Conservation (phyloP, 352 stramenopile genomes). For the Aphanomyces cochlioides region DNA sequence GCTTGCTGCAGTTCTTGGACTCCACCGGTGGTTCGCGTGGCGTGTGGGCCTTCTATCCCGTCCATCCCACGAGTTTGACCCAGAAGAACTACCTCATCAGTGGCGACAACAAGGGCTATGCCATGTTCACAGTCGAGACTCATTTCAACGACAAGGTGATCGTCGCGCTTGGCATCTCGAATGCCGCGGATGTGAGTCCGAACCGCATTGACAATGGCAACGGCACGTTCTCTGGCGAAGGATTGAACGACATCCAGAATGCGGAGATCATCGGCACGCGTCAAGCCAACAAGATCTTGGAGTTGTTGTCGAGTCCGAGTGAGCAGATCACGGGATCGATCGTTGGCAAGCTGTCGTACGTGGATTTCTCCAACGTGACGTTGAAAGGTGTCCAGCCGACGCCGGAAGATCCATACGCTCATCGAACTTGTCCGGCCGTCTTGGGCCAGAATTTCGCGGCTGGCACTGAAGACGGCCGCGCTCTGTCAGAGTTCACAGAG, state of each 20-base stretch:
- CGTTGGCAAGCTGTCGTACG: conserved; percentile 41
- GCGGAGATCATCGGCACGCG: conserved; percentile 46
- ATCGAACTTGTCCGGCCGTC: conserved; percentile 45
- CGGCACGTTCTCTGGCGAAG: conserved; percentile 46
- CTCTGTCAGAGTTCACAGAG: conserved; percentile 37
- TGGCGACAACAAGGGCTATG: conserved; percentile 76
- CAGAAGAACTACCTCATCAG: conserved; percentile 68
- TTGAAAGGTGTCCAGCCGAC: conserved; percentile 35
- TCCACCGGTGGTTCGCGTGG: conserved; percentile 40
- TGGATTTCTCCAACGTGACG: conserved; percentile 47
- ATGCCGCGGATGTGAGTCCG: conserved; percentile 46
- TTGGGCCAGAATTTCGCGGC: conserved; percentile 51
- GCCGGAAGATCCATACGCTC: conserved; percentile 33
- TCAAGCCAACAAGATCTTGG: conserved; percentile 37
- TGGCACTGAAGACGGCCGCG: conserved; percentile 49
- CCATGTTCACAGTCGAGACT: conserved; percentile 46
- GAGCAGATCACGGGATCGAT: conserved; percentile 37
- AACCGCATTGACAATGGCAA: conserved; percentile 49
- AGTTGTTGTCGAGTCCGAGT: conserved; percentile 33
- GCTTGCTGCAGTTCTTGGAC: conserved; percentile 51
- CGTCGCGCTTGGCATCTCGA: conserved; percentile 45
- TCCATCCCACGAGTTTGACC: conserved; percentile 77
- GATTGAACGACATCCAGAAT: conserved; percentile 37
- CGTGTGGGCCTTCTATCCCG: conserved; percentile 64
- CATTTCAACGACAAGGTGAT: conserved; percentile 35